Evolutionary conservation across 2,329 filamentous ascomycete genomes (phyloP).

Genomic region (Bipolaris zeicola): DNA sequence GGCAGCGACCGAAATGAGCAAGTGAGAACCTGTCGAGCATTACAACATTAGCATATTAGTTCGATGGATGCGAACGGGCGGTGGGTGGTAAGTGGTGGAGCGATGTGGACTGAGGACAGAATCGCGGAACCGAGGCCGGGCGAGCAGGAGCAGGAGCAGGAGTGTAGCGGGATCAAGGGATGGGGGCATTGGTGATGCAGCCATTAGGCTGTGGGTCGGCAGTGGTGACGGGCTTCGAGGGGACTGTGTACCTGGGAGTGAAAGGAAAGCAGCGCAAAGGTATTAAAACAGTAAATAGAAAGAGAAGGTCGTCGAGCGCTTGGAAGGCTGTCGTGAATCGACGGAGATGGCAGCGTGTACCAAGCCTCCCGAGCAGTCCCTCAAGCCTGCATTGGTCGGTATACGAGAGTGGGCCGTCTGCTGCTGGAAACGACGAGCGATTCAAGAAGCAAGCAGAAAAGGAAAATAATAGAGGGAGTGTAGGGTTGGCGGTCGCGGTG

Average conservation of each 20-base stretch:
- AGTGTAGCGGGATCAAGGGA: conserved; percentile 24
- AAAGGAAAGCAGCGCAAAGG: conserved; percentile 29
- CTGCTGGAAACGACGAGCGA: conserved; percentile 30
- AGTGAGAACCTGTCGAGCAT: conserved; percentile 20
- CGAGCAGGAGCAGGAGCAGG: conserved; percentile 7
- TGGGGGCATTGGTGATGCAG: conserved; percentile 11
- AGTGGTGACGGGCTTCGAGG: conserved; percentile 21
- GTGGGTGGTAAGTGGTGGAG: conserved; percentile 10
- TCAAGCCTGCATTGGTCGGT: conserved; percentile 49
- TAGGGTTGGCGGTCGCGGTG: conserved; percentile 33
- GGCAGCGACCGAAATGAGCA: conserved; percentile 24
- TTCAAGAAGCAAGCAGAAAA: conserved; percentile 38
- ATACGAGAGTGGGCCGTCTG: conserved; percentile 29
- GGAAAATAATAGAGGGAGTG: conserved; percentile 44
- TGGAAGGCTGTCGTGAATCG: conserved; percentile 47
- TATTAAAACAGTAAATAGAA: conserved; percentile 50
- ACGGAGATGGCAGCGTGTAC: conserved; percentile 50
- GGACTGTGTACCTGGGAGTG: conserved; percentile 35
- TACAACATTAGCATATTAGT: conserved; percentile 26
- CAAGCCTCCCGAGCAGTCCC: conserved; percentile 47
- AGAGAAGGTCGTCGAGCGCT: conserved; percentile 38
- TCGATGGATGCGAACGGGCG: conserved; percentile 4
- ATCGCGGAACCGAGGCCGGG: conserved; percentile 20
- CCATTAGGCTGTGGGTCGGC: conserved; percentile 18
- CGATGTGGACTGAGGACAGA: conserved; percentile 14